Evolutionary conservation across 805 yeast species (phyloP), one percentile per base, ranked within the genome.

Genomic region (Teunomyces pallodes): DNA sequence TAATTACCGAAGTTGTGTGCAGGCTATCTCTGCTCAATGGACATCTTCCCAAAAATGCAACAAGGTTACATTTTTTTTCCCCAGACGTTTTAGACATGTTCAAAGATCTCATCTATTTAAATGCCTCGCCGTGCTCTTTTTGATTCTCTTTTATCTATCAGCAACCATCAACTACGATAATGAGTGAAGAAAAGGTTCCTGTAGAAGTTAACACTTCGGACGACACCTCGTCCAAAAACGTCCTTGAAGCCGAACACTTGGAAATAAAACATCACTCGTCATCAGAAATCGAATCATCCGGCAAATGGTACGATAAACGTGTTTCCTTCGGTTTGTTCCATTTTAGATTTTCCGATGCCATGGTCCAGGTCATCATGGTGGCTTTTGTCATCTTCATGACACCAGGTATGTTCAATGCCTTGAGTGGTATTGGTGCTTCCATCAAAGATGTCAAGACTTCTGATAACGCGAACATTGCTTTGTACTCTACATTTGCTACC

Each of bases 401-500:
- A 13, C 79, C 81, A 1, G 81, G 81, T 46, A 74, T 76, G 76
- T 78, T 62, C 63, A 78, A 77, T 49, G 81, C 83, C 46, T 64
- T 78, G 39, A 56, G 74, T 27, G 82, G 82, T 56, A 64, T 78
- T 43, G 80, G 78, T 45, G 70, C 76, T 20, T 77, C 77, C 46
- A 65, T 67, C 54, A 60, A 66, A 38, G 61, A 63, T 48, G 68
- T 66, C 44, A 54, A 54, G 16, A 72, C 74, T 26, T 70, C 78
- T 33, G 76, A 76, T 54, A 70, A 78, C 55, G 76, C 83, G 14
- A 71, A 68, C 50, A 79, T 77, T 36, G 83, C 84, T 8, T 66
- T 81, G 36, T 74, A 81, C 60, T 69, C 77, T 36, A 76, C 81
- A 1, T 81, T 81, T 55, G 83, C 84, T 17, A 67, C 78, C n/a